Conservation (phyloP, 2,329 filamentous ascomycete species). For the Monosporascus cannonballus region DNA sequence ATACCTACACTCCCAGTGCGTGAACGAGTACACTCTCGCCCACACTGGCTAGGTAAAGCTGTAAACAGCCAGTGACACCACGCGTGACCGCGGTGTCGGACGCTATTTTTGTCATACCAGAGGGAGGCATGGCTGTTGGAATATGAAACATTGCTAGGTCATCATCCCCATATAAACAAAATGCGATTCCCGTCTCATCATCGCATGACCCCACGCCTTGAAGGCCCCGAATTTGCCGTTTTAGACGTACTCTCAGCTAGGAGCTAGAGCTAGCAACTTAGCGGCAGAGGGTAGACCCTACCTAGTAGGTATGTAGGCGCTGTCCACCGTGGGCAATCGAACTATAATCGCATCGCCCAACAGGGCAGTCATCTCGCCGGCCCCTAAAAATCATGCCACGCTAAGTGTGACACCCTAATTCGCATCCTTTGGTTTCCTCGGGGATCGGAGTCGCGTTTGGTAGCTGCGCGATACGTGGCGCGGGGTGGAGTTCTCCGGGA, state of each 20-base stretch:
- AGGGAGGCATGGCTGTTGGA: not conserved
- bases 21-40: constrained; percentile 18
- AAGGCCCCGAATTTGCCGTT: constrained; percentile 11
- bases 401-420: constrained; percentile 19
- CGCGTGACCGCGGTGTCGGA: constrained; percentile 12
- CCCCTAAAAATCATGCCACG: constrained; percentile 16
- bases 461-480: constrained; percentile 22
- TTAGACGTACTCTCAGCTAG: constrained; percentile 10
- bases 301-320: too few species aligned
- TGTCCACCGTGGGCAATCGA: not conserved
- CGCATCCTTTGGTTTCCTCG: constrained; percentile 20
- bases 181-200: not conserved
- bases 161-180: not conserved
- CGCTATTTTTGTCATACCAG: constrained; percentile 12
- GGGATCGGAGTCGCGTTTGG: constrained; percentile 14
- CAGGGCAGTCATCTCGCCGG: constrained; percentile 15
- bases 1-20: constrained; percentile 22
- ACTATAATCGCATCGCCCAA: constrained; percentile 11
- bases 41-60: constrained; percentile 5
- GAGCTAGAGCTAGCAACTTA: constrained; percentile 3
- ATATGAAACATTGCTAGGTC: not conserved
- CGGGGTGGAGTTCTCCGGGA: constrained; percentile 15
- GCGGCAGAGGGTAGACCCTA: not conserved
- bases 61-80: constrained; percentile 16
- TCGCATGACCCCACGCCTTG: constrained; percentile 1